phyloP scores from a whole-genome alignment of 179 eudicot species.

The Drosera spatulata region DNA sequence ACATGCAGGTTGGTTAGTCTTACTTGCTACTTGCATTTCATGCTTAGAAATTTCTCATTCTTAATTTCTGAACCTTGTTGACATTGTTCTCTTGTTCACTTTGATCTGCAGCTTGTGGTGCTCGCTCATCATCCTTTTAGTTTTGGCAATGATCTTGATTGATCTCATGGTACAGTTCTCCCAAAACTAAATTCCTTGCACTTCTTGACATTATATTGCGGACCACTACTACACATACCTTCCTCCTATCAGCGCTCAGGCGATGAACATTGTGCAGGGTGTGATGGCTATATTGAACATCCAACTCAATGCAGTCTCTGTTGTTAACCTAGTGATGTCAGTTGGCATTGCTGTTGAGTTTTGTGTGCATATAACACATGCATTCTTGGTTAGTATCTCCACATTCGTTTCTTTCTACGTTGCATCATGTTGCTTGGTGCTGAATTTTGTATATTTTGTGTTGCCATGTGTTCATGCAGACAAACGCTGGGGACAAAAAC shows the following conservation, averaged over 20 bases:
- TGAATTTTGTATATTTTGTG: background rate
- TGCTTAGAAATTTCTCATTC: slow-evolving; percentile 1
- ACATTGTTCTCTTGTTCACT: slow-evolving; percentile 6
- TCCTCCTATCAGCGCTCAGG: slow-evolving; percentile 13
- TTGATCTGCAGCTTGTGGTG: slow-evolving; percentile 67
- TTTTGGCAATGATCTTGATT: slow-evolving; percentile 78
- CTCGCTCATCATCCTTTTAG: slow-evolving; percentile 75
- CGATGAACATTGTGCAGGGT: slow-evolving; percentile 49
- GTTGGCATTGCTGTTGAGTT: slow-evolving; percentile 98
- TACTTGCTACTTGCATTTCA: slow-evolving; percentile 6
- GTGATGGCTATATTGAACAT: slow-evolving; percentile 87
- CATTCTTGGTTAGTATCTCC: slow-evolving; percentile 71
- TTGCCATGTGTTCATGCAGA: slow-evolving; percentile 22
- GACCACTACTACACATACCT: background rate
- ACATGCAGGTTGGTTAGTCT: slow-evolving; percentile 75
- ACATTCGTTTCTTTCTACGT: background rate
- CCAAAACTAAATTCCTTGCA: background rate
- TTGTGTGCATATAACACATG: slow-evolving; percentile 97
- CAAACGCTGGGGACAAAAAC: slow-evolving; percentile 73
- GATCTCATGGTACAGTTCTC: slow-evolving; percentile 69
- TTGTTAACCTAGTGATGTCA: slow-evolving; percentile 95
- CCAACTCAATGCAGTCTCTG: slow-evolving; percentile 96
- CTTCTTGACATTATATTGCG: too few relatives aligned
- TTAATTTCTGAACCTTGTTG: background rate
- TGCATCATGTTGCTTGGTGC: background rate